Base-by-base conservation (phyloP, 2,329 filamentous ascomycete species). In the Sarocladiaceae sp. region DNA sequence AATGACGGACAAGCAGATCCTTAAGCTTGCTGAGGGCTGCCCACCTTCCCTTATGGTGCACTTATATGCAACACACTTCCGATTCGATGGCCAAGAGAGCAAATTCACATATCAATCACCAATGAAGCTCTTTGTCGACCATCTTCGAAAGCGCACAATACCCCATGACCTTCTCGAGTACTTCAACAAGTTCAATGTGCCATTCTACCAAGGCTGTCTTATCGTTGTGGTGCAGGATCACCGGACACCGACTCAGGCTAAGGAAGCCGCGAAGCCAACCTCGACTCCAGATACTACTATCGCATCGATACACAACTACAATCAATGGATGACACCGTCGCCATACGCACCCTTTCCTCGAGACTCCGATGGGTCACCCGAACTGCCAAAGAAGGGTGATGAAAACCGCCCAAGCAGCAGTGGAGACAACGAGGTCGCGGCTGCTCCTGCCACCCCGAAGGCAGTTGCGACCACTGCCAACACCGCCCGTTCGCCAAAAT, bases 201-300 rank as follows among this genome's bases (percentile, higher is more conserved):
- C 79, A 10, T 97, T 96, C 65, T 99, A 97, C 66, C 92, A 97
- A 67, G 91, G 88, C 28, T 96, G 93, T 64, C 79, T 99, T 53
- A 97, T 99, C 59, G 91, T 99, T 31, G 87, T 96, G 67, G 76
- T 97, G n/a, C 82, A 96, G 62, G 90, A 97, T 65, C 89, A 96
- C 72, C 89, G 88, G 62, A 83, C 86, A 1, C 74, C 74, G 37
- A 77, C 78, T 44, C 77, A 79, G 56, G 73, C 78, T 59, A 84
- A 90, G 63, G 83, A 80, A 73, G 53, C 78, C 74, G 48, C 75
- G 72, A 50, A 73, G 25, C 33, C 33, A 25, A 46, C 50, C 2
- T 42, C 52, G 7, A 42, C 49, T 6, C 31, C 20, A 73, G 23
- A 68, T 3, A 59, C 64, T 6, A 75, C 82, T 1, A 74, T 79